phyloP scores from a whole-genome alignment of 352 stramenopile species.

The Pythium brachiatum region DNA sequence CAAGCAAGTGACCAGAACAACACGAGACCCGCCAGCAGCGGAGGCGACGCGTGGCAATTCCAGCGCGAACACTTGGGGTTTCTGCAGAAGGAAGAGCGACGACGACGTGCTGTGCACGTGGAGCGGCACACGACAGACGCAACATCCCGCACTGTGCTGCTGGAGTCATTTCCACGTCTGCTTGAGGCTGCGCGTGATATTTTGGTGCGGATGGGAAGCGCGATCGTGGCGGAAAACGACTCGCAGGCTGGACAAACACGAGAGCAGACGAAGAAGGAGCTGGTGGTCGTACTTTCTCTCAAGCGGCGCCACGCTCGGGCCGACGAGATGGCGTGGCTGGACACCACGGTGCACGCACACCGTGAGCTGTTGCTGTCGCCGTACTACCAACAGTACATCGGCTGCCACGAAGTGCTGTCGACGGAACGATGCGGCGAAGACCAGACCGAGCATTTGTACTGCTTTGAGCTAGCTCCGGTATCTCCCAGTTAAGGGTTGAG shows the following conservation, averaged over 20 bases:
- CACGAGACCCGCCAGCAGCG: not conserved
- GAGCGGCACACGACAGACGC: conserved; percentile 10
- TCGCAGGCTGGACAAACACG: not conserved
- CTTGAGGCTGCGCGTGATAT: conserved; percentile 3
- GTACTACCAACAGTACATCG: conserved; percentile 25
- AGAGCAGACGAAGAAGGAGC: not conserved
- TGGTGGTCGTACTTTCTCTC: conserved; percentile 15
- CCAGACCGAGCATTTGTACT: conserved; percentile 17
- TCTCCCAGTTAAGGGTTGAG: too few relatives aligned
- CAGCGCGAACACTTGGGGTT: conserved; percentile 15
- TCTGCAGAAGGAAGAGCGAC: conserved; percentile 13
- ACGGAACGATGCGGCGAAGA: not conserved
- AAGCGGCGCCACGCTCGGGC: not conserved
- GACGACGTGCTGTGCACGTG: conserved; percentile 7
- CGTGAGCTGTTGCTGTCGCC: conserved; percentile 23
- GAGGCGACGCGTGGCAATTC: conserved; percentile 16
- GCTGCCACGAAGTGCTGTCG: not conserved
- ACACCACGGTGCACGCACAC: conserved; percentile 7
- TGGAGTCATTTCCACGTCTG: conserved; percentile 8
- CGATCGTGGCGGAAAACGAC: not conserved
- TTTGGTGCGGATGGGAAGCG: conserved; percentile 7
- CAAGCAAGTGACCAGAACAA: not conserved
- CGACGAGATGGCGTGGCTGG: conserved; percentile 8
- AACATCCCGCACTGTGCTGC: conserved; percentile 3
- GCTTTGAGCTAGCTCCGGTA: conserved; percentile 27